A percentile compares a stretch with the other conserved stretches of the same genome.
These are phyloP conservation scores for Euphorbia celastroides DNA, from an alignment of 441 rosid genomes.

Conservation along the genomic window DNA sequence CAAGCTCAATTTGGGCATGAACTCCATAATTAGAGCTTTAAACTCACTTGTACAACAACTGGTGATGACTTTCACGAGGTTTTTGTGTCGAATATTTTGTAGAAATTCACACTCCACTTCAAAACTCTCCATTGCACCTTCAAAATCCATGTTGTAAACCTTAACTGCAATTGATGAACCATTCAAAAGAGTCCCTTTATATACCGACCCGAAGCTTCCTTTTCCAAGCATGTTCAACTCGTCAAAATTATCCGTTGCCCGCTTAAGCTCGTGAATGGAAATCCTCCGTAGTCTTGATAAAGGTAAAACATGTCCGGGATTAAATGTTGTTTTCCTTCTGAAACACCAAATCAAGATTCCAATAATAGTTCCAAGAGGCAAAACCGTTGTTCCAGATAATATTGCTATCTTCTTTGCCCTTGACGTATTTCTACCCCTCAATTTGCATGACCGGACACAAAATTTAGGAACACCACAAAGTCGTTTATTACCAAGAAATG, in stretches of 20 bases:
- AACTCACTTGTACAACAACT: background rate
- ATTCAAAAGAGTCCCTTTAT: background rate
- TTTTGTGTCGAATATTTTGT: constrained; percentile 5
- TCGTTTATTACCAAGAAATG: constrained; percentile 19
- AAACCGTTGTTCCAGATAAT: background rate
- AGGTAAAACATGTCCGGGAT: background rate
- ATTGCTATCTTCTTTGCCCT: background rate
- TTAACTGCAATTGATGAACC: background rate
- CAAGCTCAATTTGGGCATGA: constrained; percentile 16
- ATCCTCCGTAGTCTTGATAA: constrained; percentile 4
- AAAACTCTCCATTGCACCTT: too few relatives aligned
- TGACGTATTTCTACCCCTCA: background rate
- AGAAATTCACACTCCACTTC: background rate
- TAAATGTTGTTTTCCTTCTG: background rate
- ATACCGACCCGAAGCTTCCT: constrained; percentile 17
- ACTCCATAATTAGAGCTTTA: constrained; percentile 19
- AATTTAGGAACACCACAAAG: constrained; percentile 18
- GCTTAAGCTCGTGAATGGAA: constrained; percentile 12
- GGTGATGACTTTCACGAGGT: constrained; percentile 11
- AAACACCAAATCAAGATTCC: background rate
- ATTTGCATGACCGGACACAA: constrained; percentile 17
- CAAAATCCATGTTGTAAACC: background rate
- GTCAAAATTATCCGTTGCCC: background rate
- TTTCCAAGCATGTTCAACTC: constrained; percentile 11
- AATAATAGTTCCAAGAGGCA: background rate